phyloP scores from a whole-genome alignment of 2,329 filamentous ascomycete species.

The Penicillium glabrum region DNA sequence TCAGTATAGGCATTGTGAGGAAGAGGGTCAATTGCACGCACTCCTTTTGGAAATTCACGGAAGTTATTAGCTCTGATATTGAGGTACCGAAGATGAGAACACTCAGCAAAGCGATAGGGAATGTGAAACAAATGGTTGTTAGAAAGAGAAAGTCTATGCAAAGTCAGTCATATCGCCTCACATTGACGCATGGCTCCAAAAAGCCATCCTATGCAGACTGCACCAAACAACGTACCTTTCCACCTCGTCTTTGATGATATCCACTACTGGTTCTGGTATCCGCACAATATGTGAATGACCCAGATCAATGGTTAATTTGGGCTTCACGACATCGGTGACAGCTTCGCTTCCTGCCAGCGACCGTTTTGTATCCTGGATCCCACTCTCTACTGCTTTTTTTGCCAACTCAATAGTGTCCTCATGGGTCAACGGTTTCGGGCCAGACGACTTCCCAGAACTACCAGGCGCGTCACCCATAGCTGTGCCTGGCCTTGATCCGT shows the following conservation, averaged over 20 bases:
- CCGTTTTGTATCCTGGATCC: slow-evolving; percentile 48
- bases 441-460: slow-evolving; percentile 21
- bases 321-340: slow-evolving; percentile 47
- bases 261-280: slow-evolving; percentile 51
- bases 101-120: slow-evolving; percentile 49
- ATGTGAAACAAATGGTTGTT: slow-evolving; percentile 54
- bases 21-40: slow-evolving; percentile 42
- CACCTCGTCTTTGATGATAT: slow-evolving; percentile 54
- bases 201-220: background rate
- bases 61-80: slow-evolving; percentile 52
- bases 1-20: slow-evolving; percentile 9
- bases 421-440: slow-evolving; percentile 34
- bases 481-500: slow-evolving; percentile 25
- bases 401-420: slow-evolving; percentile 50
- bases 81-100: slow-evolving; percentile 50
- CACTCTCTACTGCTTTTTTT: slow-evolving; percentile 47
- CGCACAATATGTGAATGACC: slow-evolving; percentile 50
- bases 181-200: background rate
- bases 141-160: slow-evolving; percentile 48
- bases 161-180: background rate
- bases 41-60: slow-evolving; percentile 63
- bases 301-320: slow-evolving; percentile 53
- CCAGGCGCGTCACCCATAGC: slow-evolving; percentile 24
- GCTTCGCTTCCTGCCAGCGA: slow-evolving; percentile 47
- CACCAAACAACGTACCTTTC: slow-evolving; percentile 43